phyloP scores from a whole-genome alignment of 306 rosid species.

The Ammopiptanthus mongolicus region DNA sequence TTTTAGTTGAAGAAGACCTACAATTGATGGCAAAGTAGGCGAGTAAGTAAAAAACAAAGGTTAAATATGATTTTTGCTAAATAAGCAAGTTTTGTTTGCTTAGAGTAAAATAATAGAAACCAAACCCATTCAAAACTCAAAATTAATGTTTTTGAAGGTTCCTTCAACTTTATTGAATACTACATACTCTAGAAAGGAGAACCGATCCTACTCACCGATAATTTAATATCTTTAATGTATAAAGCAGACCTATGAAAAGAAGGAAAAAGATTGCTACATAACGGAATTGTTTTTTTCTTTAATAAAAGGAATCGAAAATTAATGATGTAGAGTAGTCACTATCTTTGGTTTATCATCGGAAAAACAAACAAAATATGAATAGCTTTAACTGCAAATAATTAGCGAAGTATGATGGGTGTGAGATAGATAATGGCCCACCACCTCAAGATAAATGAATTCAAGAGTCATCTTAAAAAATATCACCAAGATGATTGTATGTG shows the following conservation, averaged over 20 bases:
- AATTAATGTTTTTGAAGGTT: constrained; percentile 18
- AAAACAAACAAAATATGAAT: constrained; percentile 12
- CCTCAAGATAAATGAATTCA: neutral
- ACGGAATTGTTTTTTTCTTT: neutral
- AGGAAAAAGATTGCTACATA: constrained; percentile 14
- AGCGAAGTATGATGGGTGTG: constrained; percentile 17
- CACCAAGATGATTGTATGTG: neutral
- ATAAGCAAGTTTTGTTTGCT: constrained; percentile 29
- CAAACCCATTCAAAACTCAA: constrained; percentile 19
- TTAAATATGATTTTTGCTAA: neutral
- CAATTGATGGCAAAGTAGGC: constrained; percentile 19
- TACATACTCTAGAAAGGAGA: constrained; percentile 7
- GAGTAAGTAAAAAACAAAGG: constrained; percentile 6
- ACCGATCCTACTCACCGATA: constrained; percentile 6
- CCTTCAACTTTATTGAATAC: constrained; percentile 27
- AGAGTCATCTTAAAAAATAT: neutral
- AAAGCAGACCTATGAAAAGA: constrained; percentile 21
- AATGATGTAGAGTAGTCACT: constrained; percentile 26
- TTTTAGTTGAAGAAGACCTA: constrained; percentile 75
- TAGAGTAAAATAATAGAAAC: constrained; percentile 22
- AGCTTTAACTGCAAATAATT: constrained; percentile 25
- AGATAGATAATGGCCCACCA: constrained; percentile 31
- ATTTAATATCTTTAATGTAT: constrained; percentile 10
- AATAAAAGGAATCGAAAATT: constrained; percentile 6
- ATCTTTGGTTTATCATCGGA: constrained; percentile 1